Evolutionary conservation across 2,329 filamentous ascomycete species (phyloP), one percentile per base, ranked within the genome.

Genomic region (Clonostachys chloroleuca): DNA sequence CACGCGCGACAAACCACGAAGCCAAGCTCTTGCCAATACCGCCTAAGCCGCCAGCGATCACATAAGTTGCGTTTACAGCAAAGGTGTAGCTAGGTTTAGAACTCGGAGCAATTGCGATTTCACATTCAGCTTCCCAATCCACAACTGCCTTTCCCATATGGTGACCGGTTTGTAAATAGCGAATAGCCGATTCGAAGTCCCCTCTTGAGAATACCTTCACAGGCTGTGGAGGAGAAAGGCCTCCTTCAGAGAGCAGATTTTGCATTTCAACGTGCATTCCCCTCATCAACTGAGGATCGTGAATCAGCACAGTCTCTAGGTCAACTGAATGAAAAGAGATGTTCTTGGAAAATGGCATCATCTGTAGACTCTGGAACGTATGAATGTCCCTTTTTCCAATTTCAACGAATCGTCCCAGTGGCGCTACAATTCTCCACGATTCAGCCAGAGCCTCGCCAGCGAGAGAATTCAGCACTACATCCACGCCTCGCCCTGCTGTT

Each of bases 91-190:
- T 42, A 7, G n/a, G 20, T 17, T 17, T 6, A 7, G 36, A 24
- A n/a, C 20, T 45, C 45, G 35, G 24, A 8, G 24, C 24, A 48
- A 16, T 14, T 20, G 14, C 6, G 46, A 30, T 16, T 16, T 36
- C 24, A 42, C 47, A 24, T 45, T 12, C 12, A 9, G 24, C 24
- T 24, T 51, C 45, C n/a, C 60, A 49, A 2, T 56, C 52, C 12
- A 71, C 44, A 12, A 74, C 61, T 12, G 75, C 66, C 45, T 73
- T 74, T 0, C 51, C 51, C 9, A 74, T 67, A 49, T 74, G 70
- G 2, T 58, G 49, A 1, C 59, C 61, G 13, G 51, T 54, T 30
- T 63, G 57, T 54, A 70, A 62, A 42, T 58, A 59, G 35, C 64
- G 56, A 47, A 63, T 66, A 3, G 66, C 63, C 2, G 64, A 56